Evolutionary conservation across 2,329 filamentous ascomycete genomes (phyloP).

Genomic region (Colletotrichum aenigma): DNA sequence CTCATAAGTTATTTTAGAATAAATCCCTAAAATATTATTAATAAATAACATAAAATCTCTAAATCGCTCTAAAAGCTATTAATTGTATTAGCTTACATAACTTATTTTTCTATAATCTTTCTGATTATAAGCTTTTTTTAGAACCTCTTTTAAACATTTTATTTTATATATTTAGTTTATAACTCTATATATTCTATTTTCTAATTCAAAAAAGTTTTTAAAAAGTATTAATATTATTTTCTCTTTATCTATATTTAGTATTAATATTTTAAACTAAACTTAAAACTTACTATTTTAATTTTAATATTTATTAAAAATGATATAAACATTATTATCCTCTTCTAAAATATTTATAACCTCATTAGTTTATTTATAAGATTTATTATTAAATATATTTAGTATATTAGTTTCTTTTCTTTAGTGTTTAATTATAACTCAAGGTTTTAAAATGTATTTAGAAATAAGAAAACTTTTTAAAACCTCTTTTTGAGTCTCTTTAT

Average conservation of each 20-base stretch:
- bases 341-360: background rate
- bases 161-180: too few species aligned
- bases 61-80: too few species aligned
- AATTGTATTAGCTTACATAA: too few species aligned
- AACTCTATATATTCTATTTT: too few species aligned
- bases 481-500: too few species aligned
- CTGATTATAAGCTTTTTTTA: too few species aligned
- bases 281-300: background rate
- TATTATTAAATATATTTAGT: background rate
- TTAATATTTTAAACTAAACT: background rate
- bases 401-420: background rate
- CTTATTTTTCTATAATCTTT: too few species aligned
- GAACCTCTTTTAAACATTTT: too few species aligned
- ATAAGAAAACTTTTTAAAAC: background rate
- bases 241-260: background rate
- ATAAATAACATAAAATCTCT: too few species aligned
- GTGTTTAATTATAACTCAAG: background rate
- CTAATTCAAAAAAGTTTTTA: too few species aligned
- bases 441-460: background rate
- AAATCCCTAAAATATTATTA: too few species aligned
- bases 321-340: rapidly evolving
- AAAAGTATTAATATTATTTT: too few species aligned
- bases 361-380: background rate
- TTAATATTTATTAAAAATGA: background rate
- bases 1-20: rapidly evolving